Conservation (phyloP, 1,284 basidiomycete genomes). For the Cryptococcus maquisensis region DNA sequence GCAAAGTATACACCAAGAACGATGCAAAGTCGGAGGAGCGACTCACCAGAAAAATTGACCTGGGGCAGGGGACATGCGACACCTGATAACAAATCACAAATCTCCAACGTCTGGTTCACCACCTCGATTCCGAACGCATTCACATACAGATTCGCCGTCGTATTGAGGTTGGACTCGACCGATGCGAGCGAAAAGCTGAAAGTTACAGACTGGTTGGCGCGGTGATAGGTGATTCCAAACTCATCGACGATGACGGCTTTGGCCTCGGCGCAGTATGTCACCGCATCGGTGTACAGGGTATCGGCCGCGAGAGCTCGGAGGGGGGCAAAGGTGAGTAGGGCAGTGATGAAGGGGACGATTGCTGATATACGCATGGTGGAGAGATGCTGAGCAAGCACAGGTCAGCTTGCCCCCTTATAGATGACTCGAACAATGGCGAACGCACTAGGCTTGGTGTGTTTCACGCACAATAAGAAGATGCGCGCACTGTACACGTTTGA, state of each 20-base stretch:
- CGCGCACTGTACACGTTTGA: not conserved
- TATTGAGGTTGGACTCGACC: slow-evolving; percentile 63
- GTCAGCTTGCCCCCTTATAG: not conserved
- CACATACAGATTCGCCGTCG: slow-evolving; percentile 70
- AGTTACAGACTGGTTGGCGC: slow-evolving; percentile 53
- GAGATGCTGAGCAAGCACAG: not conserved
- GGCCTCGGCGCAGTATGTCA: slow-evolving; percentile 79
- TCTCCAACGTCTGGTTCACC: slow-evolving; percentile 65
- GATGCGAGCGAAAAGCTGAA: slow-evolving; percentile 41
- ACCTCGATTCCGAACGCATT: slow-evolving; percentile 76
- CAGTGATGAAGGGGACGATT: not conserved
- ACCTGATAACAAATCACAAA: slow-evolving; percentile 69
- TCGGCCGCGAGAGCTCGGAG: not conserved
- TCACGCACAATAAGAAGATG: slow-evolving; percentile 3
- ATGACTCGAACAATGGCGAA: not conserved
- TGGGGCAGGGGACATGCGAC: slow-evolving; percentile 81
- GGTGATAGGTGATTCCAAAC: slow-evolving; percentile 72
- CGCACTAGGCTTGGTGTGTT: not conserved
- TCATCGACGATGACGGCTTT: slow-evolving; percentile 72
- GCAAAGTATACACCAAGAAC: no score
- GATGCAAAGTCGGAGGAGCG: not conserved
- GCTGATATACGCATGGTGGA: not conserved
- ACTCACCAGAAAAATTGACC: slow-evolving; percentile 72
- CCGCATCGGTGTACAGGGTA: slow-evolving; percentile 62
- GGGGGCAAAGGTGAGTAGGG: not conserved